phyloP scores from a whole-genome alignment of 2,329 filamentous ascomycete species.

The Epichloe brachyelytri region DNA sequence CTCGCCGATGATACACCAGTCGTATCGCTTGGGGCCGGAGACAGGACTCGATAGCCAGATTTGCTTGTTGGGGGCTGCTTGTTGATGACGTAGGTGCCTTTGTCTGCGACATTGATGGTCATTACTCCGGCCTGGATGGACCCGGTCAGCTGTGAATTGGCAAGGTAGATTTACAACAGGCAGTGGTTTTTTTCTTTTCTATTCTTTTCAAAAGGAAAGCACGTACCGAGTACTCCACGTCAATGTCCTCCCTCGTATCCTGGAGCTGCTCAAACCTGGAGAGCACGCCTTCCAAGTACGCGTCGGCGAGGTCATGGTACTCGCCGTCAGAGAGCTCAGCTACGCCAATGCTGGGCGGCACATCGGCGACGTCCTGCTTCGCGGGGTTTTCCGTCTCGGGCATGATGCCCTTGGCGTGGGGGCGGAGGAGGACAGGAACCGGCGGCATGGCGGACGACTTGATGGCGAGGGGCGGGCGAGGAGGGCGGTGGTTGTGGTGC shows the following conservation, averaged over 20 bases:
- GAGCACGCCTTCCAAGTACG: constrained; percentile 51
- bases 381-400: constrained; percentile 45
- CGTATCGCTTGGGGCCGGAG: constrained; percentile 86
- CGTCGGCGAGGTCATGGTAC: constrained; percentile 68
- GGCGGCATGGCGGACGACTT: constrained; percentile 4
- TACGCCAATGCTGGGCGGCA: constrained; percentile 30
- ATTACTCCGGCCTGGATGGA: constrained; percentile 64
- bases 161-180: background rate
- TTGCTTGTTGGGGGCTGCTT: constrained; percentile 97
- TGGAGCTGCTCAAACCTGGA: constrained; percentile 57
- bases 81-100: constrained; percentile 87
- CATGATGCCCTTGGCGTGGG: constrained; percentile 37
- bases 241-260: constrained; percentile 62
- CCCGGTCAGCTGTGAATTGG: too few species aligned
- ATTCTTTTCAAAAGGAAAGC: background rate
- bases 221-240: constrained; percentile 80
- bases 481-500: constrained; percentile 2
- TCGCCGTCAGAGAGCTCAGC: constrained; percentile 54
- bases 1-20: constrained; percentile 69
- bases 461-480: constrained; percentile 1
- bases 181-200: constrained; percentile 1
- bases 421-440: constrained; percentile 18
- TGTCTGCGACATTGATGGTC: constrained; percentile 53
- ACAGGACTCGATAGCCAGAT: constrained; percentile 93
- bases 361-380: constrained; percentile 26